Evolutionary conservation across 2,329 filamentous ascomycete genomes (phyloP), one percentile per base, ranked within the genome.

Genomic region (Chalara sp.): DNA sequence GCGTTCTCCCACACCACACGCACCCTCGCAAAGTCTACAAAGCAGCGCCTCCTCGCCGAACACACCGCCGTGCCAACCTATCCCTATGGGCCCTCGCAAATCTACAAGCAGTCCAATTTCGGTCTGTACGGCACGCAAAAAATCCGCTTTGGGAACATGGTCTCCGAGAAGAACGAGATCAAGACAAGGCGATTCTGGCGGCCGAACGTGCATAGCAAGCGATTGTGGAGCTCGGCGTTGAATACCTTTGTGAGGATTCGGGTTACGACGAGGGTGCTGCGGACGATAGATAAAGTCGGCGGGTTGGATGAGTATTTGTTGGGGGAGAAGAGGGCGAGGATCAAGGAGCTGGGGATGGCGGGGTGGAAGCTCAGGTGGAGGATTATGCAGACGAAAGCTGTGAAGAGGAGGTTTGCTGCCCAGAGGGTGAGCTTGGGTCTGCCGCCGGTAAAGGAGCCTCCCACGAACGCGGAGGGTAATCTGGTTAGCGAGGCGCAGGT

Each of bases 301-400:
- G 90, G 93, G 6, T 76, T 99, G 57, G 93, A 99, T 68, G 83
- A 90, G 63, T 99, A 99, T 71, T 75, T 99, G 44, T 75, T 96
- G 41, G 90, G 89, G 59, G 79, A 83, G 66, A 93, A 89, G 71
- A 74, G 85, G 12, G 78, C 76, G 40, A 80, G 93, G 56, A 78
- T 97, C 64, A 87, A 84, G 72, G 89, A 96, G 69, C 75, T 99
- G 51, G 93, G 93, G 5, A 83, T 92, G 48, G 86, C 86, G 58
- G 93, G 93, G 6, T 99, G 93, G 93, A 81, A 84, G 61, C 72
- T 99, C 63, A 76, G 93, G 57, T 96, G 90, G 87, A 80, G 87
- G 55, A 75, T 99, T 54, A 89, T 96, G 84, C 88, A 92, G 72
- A 90, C 83, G 5, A 72, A 75, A 1, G 70, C 72, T 21, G 78